Evolutionary conservation across 73 alveolate species (phyloP).

Genomic region (Symbiodinium natans): DNA sequence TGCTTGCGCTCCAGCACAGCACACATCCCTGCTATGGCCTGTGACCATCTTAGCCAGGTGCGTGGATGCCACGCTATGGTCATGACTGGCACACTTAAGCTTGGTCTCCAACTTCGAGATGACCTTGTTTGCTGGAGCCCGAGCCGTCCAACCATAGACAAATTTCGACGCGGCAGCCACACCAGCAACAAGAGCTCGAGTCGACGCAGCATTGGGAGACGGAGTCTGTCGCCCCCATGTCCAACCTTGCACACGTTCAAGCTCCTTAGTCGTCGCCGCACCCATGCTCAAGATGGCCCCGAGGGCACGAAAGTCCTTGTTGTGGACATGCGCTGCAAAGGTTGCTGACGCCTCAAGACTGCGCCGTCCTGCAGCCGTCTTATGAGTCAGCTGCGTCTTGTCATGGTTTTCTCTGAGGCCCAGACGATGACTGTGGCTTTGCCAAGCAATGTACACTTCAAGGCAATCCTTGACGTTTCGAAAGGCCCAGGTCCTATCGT

Average conservation of each 20-base stretch:
- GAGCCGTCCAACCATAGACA: not conserved
- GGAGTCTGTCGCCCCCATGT: not conserved
- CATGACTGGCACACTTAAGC: not conserved
- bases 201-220: not conserved
- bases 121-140: not conserved
- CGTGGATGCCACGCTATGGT: not conserved
- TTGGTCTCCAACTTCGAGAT: not conserved
- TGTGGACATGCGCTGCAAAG: not conserved
- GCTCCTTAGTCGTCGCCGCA: not conserved
- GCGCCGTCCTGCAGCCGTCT: not conserved
- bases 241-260: not conserved
- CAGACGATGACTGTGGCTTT: not conserved
- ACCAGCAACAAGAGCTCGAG: not conserved
- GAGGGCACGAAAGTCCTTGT: not conserved
- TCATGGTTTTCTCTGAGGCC: not conserved
- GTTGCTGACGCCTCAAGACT: not conserved
- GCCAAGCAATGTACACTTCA: not conserved
- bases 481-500: constrained; percentile 10
- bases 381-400: not conserved
- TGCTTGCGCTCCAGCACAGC: not conserved
- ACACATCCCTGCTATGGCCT: not conserved
- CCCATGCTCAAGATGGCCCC: constrained; percentile 1
- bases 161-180: not conserved
- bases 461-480: not conserved
- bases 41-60: not conserved